Conservation (phyloP, 768 basidiomycete genomes). For the Hysterangium stoloniferum region DNA sequence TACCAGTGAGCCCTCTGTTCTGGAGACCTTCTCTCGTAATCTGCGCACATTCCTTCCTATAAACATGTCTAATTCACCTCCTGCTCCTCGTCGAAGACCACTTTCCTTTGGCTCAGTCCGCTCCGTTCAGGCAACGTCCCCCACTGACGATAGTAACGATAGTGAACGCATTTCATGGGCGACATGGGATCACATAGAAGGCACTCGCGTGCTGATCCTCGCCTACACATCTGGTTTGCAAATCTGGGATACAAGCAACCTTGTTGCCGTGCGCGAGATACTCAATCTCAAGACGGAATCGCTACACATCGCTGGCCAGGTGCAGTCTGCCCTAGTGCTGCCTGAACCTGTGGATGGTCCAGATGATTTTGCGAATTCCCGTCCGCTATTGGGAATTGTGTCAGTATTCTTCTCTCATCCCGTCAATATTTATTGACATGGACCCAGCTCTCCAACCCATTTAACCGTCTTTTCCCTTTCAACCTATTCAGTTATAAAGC, state of each 20-base stretch:
- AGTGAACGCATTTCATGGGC: slow-evolving; percentile 37
- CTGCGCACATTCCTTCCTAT: slow-evolving; percentile 48
- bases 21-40: slow-evolving; percentile 45
- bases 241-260: slow-evolving; percentile 54
- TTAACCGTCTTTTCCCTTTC: slow-evolving; percentile 40
- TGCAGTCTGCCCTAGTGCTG: slow-evolving; percentile 35
- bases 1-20: slow-evolving; percentile 39
- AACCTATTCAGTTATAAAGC: slow-evolving; percentile 44
- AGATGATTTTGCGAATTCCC: slow-evolving; percentile 27
- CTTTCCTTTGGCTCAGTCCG: slow-evolving; percentile 38
- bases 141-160: too few relatives aligned
- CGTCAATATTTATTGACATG: slow-evolving; percentile 8
- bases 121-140: slow-evolving; percentile 13
- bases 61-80: slow-evolving; percentile 34
- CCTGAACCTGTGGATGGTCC: slow-evolving; percentile 16
- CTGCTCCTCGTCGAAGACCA: slow-evolving; percentile 42
- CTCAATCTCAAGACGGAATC: slow-evolving; percentile 37
- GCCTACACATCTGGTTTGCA: slow-evolving; percentile 47
- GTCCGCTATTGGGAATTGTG: slow-evolving; percentile 30
- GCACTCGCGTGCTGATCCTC: slow-evolving; percentile 36
- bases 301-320: slow-evolving; percentile 23
- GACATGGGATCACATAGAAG: slow-evolving; percentile 32
- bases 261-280: slow-evolving; percentile 44
- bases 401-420: slow-evolving; percentile 18
- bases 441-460: slow-evolving; percentile 15